Percentiles rank a stretch among this genome's conserved stretches.
phyloP scores from a whole-genome alignment of 73 alveolate genomes.

The Paramecium caudatum region DNA sequence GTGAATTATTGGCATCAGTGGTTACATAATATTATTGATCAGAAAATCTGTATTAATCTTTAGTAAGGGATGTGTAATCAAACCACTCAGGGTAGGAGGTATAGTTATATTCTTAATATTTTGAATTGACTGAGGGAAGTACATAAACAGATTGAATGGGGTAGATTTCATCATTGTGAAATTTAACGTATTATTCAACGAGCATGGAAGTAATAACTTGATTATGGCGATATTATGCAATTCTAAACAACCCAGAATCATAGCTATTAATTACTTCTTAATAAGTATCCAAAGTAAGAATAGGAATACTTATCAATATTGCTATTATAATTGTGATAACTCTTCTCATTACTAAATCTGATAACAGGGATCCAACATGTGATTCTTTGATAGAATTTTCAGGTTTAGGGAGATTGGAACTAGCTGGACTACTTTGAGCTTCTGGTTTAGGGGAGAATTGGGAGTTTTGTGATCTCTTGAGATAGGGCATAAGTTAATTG shows the following conservation, averaged over 20 bases:
- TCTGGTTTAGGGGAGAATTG: neutral
- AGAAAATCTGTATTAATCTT: neutral
- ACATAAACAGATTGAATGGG: slow-evolving; percentile 10
- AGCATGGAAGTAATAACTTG: neutral
- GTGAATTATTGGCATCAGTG: neutral
- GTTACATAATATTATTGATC: slow-evolving; percentile 31
- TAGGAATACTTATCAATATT: slow-evolving; percentile 85
- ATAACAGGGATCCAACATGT: slow-evolving; percentile 92
- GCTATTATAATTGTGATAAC: slow-evolving; percentile 90
- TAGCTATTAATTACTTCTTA: slow-evolving; percentile 76
- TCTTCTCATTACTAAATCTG: slow-evolving; percentile 93
- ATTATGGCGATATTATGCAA: neutral
- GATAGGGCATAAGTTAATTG: neutral
- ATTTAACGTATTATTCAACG: neutral
- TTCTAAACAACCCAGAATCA: slow-evolving; percentile 53
- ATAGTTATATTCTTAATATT: neutral
- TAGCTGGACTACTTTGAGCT: neutral
- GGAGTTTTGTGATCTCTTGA: neutral
- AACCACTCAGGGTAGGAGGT: slow-evolving; percentile 27
- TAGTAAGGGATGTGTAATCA: neutral
- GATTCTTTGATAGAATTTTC: slow-evolving; percentile 80
- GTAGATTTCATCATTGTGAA: slow-evolving; percentile 23
- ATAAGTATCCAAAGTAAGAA: slow-evolving; percentile 80
- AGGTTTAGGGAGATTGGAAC: neutral
- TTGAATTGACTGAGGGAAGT: neutral